Percentiles rank a stretch among this genome's conserved stretches.
These are phyloP conservation scores for Lipomyces sp. DNA, from an alignment of 805 yeast species.

Conservation along the genomic window DNA sequence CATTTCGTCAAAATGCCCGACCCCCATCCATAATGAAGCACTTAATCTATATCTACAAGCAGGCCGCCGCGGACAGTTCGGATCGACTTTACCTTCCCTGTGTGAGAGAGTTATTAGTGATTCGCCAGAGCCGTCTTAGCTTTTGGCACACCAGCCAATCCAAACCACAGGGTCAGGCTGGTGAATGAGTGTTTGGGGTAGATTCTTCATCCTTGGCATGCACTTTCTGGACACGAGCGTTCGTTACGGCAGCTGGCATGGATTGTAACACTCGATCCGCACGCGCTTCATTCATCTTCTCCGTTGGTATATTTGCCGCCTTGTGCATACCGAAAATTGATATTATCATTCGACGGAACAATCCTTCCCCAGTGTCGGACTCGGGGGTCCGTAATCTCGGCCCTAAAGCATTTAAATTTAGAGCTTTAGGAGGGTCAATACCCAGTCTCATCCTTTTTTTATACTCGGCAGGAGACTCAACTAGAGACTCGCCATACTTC, in stretches of 20 bases:
- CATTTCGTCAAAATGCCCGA: not conserved
- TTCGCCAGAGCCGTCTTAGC: too few relatives aligned
- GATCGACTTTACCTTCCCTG: too few relatives aligned
- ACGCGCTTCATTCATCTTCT: not conserved
- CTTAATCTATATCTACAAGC: not conserved
- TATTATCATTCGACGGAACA: not conserved
- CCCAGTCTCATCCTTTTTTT: not conserved
- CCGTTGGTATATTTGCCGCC: not conserved
- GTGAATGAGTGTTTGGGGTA: not conserved
- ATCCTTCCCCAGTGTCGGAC: not conserved
- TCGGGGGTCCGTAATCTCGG: not conserved
- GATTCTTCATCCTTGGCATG: not conserved
- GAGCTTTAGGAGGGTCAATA: not conserved
- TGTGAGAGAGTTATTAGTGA: too few relatives aligned
- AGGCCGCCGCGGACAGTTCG: too few relatives aligned
- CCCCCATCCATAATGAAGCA: not conserved
- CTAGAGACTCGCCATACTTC: slow-evolving; percentile 14
- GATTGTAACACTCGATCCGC: not conserved
- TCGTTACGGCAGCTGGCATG: not conserved
- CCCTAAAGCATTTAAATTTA: not conserved
- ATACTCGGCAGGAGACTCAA: not conserved
- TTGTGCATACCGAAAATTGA: not conserved
- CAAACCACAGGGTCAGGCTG: not conserved
- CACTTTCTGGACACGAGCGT: not conserved
- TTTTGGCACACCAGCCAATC: not conserved